Base-by-base conservation (phyloP, 352 stramenopile genomes). In the Pythium oligandrum region DNA sequence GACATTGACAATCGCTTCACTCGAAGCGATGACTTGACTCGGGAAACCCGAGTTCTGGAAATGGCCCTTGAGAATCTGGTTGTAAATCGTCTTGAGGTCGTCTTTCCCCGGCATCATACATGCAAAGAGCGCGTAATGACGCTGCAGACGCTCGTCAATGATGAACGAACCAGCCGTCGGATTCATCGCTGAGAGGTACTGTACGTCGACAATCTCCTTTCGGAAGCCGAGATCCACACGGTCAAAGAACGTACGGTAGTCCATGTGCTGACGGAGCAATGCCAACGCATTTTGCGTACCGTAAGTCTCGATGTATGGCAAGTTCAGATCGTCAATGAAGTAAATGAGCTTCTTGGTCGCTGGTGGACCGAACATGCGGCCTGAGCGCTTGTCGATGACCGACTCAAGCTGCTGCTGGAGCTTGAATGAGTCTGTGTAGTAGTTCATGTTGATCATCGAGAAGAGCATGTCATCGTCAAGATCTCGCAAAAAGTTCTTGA, bases 381-480 rank as follows among this genome's bases (percentile, higher is more conserved):
- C 95, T 2, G 90, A 98, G 36, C 95, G 86, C 70, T 98, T 98
- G 64, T 99, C 96, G 57, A 98, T 98, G 37, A 97, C 93, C 0
- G 95, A 91, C 64, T 99, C 96, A 30, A 99, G 70, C 56, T 99
- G 95, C 54, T 97, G 84, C 59, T 98, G 93, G 6, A 98, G 65
- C 45, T 96, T 97, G 64, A 86, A 96, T 26, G 90, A 98, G 62
- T 97, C 90, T 3, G 90, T 98, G 72, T 97, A 98, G 72, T 98
- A 98, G 58, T 96, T 98, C 95, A 98, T 98, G 70, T 98, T 97
- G 70, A 99, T 98, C 59, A 86, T 98, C 49, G 93, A 97, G 67
- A 90, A 97, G 34, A 98, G 71, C 77, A 99, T 97, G 49, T 96
- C 90, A 46, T 98, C 95, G 45, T 94, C 80, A 0, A 90, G 43